Base-by-base conservation (phyloP, 331 rosid species). In the Arachis monticola region DNA sequence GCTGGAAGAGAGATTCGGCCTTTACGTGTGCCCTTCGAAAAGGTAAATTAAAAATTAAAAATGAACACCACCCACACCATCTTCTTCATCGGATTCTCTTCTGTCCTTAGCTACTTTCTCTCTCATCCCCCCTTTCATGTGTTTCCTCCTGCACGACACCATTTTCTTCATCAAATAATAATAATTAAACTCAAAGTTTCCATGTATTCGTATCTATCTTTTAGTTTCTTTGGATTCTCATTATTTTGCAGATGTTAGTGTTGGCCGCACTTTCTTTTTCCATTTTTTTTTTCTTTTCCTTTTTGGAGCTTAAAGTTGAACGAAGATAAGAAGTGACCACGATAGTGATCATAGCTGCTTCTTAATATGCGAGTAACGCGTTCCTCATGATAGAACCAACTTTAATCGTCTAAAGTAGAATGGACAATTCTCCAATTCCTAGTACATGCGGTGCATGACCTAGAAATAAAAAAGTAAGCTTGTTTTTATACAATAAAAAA, bases 71-170 rank as follows among this genome's bases (percentile, higher is more conserved):
- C 10, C 60, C 73, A 80, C 84, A 76, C 59, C 78, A 77, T 70
- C 62, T 70, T 56, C 59, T 74, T 72, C 81, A 87, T 87, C 46
- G 88, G 91, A 84, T 87, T 82, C 91, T 77, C 73, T 35, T 71
- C 64, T 38, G 44, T 81, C 35, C 78, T 35, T 17, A 17, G 22
- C 64, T 79, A 74, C 32, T 11, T 7, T 6, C 5, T 69, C 12
- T 32, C 59, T 48, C 30, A 17, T 80, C 48, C 60, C 72, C 5
- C 73, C 9, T 50, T 69, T 46, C 73, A 38, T 58, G 45, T 56
- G 74, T 82, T 66, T 72, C 63, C 60, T 69, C 64, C 62, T 32
- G 50, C 1, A 38, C 5, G 44, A n/a, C 70, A 59, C 58, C 79
- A 27, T 48, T 38, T 55, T 8, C 41, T 64, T 64, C 81, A 12